Evolutionary conservation across 192 early-diverging fungal species (phyloP).

Genomic region (Coemansia asiatica): DNA sequence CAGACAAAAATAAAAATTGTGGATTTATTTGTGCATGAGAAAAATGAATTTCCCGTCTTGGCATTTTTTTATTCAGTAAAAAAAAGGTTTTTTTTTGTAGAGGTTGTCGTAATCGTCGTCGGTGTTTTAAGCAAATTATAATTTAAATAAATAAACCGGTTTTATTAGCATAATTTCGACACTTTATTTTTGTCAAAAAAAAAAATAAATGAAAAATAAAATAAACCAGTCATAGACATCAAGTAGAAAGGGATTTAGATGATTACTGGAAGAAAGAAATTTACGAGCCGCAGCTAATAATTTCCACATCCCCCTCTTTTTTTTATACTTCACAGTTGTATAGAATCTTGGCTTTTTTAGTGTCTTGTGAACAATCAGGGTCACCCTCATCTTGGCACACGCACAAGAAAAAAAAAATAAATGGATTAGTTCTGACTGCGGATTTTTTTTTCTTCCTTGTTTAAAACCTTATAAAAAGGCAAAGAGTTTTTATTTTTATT

Average conservation of each 20-base stretch:
- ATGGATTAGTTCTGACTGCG: conserved; percentile 5
- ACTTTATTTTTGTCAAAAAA: not conserved
- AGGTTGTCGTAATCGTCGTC: not conserved
- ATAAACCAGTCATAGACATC: not conserved
- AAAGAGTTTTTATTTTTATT: not conserved
- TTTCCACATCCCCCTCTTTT: not conserved
- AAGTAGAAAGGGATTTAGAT: not conserved
- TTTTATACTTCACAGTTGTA: not conserved
- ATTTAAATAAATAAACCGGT: too few species aligned
- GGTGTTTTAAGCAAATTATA: not conserved
- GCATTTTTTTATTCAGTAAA: not conserved
- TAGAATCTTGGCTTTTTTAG: not conserved
- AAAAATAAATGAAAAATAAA: not conserved
- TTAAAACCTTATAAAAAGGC: not conserved
- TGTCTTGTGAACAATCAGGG: conserved; percentile 1
- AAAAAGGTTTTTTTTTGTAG: not conserved
- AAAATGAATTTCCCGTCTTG: not conserved
- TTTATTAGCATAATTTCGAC: too few species aligned
- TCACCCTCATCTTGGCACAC: conserved; percentile 11
- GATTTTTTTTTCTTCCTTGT: not conserved
- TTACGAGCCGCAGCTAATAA: not conserved
- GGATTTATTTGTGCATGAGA: not conserved
- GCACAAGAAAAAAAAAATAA: not conserved
- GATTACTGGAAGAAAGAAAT: not conserved
- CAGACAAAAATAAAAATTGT: not conserved